Conservation (phyloP, 495 filamentous ascomycete genomes). For the Extremus antarcticus region DNA sequence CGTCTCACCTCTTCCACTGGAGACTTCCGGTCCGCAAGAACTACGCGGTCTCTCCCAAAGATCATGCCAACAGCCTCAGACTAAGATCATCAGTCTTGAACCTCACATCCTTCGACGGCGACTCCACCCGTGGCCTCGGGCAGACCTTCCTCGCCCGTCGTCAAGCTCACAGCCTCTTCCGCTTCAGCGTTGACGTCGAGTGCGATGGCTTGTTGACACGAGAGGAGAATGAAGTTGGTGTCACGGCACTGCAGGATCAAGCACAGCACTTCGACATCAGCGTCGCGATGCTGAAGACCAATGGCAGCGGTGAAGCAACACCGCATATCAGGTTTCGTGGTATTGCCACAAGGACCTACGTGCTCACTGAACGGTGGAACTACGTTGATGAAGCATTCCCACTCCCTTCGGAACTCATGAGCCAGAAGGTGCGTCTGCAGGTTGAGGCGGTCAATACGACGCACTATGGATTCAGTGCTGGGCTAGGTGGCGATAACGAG, state of each 20-base stretch:
- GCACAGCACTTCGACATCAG: background rate
- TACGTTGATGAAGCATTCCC: background rate
- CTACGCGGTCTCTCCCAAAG: slow-evolving; percentile 34
- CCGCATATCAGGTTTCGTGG: background rate
- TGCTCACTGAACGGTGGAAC: no score
- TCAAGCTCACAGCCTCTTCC: background rate
- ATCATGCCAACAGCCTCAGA: slow-evolving; percentile 30
- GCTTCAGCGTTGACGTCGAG: background rate
- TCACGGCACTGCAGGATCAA: background rate
- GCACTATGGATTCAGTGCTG: background rate
- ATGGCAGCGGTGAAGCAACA: no score
- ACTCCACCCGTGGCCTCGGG: no score
- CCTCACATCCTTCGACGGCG: background rate
- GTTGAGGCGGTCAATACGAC: background rate
- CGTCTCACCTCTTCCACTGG: background rate
- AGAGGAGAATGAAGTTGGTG: background rate
- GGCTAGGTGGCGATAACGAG: no score
- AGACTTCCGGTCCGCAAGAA: slow-evolving; percentile 33
- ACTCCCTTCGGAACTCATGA: background rate
- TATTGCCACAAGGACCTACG: no score
- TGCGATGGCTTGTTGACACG: background rate
- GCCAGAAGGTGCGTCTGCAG: background rate
- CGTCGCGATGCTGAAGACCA: background rate
- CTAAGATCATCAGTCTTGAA: slow-evolving; percentile 27
- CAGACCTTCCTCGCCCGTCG: background rate